Percentiles rank a stretch among this genome's conserved stretches.
Evolutionary conservation across 768 basidiomycete species (phyloP).

Genomic region (Boletus bicolor): DNA sequence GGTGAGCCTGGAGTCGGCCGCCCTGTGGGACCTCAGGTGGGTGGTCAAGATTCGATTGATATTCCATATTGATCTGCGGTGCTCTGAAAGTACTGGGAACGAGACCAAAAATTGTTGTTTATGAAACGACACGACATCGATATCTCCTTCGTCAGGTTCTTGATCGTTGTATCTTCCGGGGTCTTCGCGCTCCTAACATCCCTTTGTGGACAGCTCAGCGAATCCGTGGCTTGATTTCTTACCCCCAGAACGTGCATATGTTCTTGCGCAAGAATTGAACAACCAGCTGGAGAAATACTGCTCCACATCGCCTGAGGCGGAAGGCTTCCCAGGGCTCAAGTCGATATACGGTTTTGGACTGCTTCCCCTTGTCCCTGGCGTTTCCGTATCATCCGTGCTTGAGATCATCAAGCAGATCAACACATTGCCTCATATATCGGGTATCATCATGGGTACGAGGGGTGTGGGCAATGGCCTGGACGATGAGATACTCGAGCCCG

Average conservation of each 20-base stretch:
- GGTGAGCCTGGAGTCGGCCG: constrained; percentile 77
- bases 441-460: constrained; percentile 80
- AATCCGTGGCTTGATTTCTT: constrained; percentile 94
- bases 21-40: constrained; percentile 76
- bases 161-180: constrained; percentile 3
- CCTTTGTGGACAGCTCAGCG: constrained; percentile 53
- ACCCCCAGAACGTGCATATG: constrained; percentile 58
- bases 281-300: constrained; percentile 78
- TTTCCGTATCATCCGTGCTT: constrained; percentile 53
- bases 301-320: constrained; percentile 50
- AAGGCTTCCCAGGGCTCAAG: constrained; percentile 40
- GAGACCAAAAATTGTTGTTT: constrained; percentile 73
- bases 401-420: constrained; percentile 66
- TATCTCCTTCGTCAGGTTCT: constrained; percentile 72
- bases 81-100: constrained; percentile 64
- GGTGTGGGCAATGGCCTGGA: constrained; percentile 78
- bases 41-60: constrained; percentile 3
- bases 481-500: constrained; percentile 70
- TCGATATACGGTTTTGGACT: constrained; percentile 83
- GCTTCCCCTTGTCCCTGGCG: constrained; percentile 73
- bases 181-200: constrained; percentile 16
- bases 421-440: constrained; percentile 61
- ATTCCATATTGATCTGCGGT: constrained; percentile 8
- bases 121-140: constrained; percentile 84
- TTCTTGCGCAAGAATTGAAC: constrained; percentile 70